Evolutionary conservation across 1,284 basidiomycete species (phyloP).

Genomic region (Ceratobasidium sp.): DNA sequence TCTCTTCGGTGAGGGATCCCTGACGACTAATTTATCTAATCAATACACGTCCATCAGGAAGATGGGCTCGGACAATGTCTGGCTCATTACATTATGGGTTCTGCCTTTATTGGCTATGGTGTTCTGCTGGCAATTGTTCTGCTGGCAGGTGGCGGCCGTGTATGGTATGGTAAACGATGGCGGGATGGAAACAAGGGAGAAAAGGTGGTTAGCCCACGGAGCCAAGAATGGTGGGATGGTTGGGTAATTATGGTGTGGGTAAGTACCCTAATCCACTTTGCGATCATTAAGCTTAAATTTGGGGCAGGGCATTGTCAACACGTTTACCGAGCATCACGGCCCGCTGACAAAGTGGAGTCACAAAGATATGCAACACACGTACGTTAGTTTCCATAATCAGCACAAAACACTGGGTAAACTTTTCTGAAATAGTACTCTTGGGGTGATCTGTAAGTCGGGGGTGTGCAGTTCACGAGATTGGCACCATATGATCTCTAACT

Average conservation of each 20-base stretch:
- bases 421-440: constrained; percentile 57
- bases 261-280: constrained; percentile 46
- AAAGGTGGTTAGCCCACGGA: constrained; percentile 34
- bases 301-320: constrained; percentile 79
- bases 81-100: constrained; percentile 53
- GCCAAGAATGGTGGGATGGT: constrained; percentile 90
- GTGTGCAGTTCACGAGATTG: neutral
- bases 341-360: constrained; percentile 68
- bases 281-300: neutral
- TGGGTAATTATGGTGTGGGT: constrained; percentile 91
- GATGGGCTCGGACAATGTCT: constrained; percentile 79
- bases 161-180: constrained; percentile 55
- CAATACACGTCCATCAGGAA: constrained; percentile 49
- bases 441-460: constrained; percentile 61
- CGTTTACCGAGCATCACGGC: constrained; percentile 91
- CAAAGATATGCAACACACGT: constrained; percentile 96
- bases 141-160: constrained; percentile 83
- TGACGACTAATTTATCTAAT: constrained; percentile 32
- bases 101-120: constrained; percentile 86
- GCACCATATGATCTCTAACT: constrained; percentile 17
- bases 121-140: constrained; percentile 84
- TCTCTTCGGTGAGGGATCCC: constrained; percentile 45
- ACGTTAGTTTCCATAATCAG: constrained; percentile 48
- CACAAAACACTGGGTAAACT: neutral
- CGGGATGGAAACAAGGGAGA: constrained; percentile 39